Percentiles rank a stretch among this genome's conserved stretches.
Evolutionary conservation across 768 basidiomycete genomes (phyloP).

Genomic region (Sarcomyxa edulis): DNA sequence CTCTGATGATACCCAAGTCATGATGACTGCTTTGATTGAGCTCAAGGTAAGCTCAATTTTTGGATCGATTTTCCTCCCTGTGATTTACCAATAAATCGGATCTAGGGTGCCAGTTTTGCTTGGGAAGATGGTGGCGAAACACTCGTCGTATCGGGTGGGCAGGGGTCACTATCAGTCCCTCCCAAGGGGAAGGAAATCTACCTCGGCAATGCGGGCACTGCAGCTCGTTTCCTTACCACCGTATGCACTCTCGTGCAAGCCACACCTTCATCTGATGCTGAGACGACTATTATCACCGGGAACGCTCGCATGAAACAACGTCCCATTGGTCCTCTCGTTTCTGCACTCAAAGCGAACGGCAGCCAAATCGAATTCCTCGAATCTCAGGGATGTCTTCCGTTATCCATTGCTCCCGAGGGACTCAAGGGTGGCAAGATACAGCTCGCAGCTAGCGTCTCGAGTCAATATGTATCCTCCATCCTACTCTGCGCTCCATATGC

Average conservation of each 20-base stretch:
- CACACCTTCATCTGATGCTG: slow-evolving; percentile 28
- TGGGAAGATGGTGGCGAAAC: slow-evolving; percentile 99
- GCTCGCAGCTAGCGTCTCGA: slow-evolving; percentile 91
- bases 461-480: slow-evolving; percentile 97
- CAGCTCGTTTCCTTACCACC: slow-evolving; percentile 94
- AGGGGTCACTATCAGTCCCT: slow-evolving; percentile 75
- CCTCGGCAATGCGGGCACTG: slow-evolving; percentile 96
- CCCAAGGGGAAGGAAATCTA: slow-evolving; percentile 83
- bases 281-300: slow-evolving; percentile 83
- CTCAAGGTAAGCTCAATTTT: slow-evolving; percentile 55
- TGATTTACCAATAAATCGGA: too few relatives aligned
- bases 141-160: slow-evolving; percentile 84
- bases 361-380: slow-evolving; percentile 76
- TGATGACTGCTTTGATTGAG: slow-evolving; percentile 92
- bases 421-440: slow-evolving; percentile 78
- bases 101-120: slow-evolving; percentile 88
- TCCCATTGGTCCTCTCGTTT: slow-evolving; percentile 92
- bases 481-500: slow-evolving; percentile 97
- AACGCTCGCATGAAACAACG: slow-evolving; percentile 99
- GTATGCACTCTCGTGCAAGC: slow-evolving; percentile 84
- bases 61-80: slow-evolving; percentile 1
- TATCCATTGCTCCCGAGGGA: slow-evolving; percentile 79
- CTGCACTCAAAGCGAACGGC: slow-evolving; percentile 80
- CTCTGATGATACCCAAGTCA: slow-evolving; percentile 97
- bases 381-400: slow-evolving; percentile 78